These are phyloP conservation scores for Pyrenophora seminiperda DNA, from an alignment of 2,329 filamentous ascomycete species.

Conservation along the genomic window DNA sequence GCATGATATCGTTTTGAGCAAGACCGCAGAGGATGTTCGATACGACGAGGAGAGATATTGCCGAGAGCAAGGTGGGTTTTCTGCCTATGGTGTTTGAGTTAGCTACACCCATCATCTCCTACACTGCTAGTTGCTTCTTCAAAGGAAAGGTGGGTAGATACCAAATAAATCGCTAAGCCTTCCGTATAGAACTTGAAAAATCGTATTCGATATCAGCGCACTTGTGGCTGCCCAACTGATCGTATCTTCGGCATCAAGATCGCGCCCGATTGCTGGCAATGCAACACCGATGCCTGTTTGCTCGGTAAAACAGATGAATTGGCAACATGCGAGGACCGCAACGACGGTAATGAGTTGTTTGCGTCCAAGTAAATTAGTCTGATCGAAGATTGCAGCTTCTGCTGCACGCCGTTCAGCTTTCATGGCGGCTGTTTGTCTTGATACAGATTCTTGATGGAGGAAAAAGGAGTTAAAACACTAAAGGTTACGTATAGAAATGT, in stretches of 20 bases:
- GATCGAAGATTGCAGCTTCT: constrained; percentile 35
- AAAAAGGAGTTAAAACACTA: too few species aligned
- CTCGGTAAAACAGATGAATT: constrained; percentile 63
- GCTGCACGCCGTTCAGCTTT: constrained; percentile 7
- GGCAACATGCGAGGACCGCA: constrained; percentile 56
- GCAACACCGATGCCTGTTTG: constrained; percentile 60
- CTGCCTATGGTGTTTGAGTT: constrained; percentile 8
- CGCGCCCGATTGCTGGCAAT: constrained; percentile 45
- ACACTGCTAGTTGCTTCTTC: not conserved
- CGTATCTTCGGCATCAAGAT: constrained; percentile 50
- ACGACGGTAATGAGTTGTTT: constrained; percentile 59
- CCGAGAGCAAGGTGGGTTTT: constrained; percentile 56
- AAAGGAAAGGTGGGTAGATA: not conserved
- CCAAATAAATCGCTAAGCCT: constrained; percentile 66
- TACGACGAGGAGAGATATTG: constrained; percentile 59
- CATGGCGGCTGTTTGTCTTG: too few species aligned
- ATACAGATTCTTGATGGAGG: too few species aligned
- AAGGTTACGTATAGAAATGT: too few species aligned
- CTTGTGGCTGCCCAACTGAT: constrained; percentile 63
- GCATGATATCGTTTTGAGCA: constrained; percentile 59
- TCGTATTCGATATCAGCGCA: constrained; percentile 62
- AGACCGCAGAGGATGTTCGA: constrained; percentile 66
- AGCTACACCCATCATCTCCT: not conserved
- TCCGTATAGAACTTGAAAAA: constrained; percentile 69
- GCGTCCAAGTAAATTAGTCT: constrained; percentile 62